Evolutionary conservation across 257 asterid species (phyloP), one percentile per base, ranked within the genome.

Genomic region (Orobanche coerulescens): DNA sequence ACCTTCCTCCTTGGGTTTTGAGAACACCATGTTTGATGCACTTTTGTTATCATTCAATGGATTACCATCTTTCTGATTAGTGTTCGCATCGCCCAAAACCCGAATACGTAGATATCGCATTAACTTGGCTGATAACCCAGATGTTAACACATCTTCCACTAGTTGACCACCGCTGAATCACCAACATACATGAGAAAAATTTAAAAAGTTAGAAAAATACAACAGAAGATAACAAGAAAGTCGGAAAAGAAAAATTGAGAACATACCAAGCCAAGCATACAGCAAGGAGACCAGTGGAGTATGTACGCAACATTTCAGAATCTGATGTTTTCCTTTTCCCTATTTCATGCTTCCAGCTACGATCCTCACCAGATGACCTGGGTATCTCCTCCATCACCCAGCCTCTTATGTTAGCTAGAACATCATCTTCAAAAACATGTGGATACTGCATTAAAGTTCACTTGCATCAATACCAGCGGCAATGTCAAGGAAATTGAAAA

Each of bases 221-320:
- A 43, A 26, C 47, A 36, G 37, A 51, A 23, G 43, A 53, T 39
- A 50, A 15, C 14, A 24, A 24, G 47, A 16, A 24, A 47, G 31
- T 3, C 16, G 37, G 1, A 58, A 64, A 62, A n/a, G 18, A 24
- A 10, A 49, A 50, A 34, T 52, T 51, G 57, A 51, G 61, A 59
- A 61, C 76, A 69, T 76, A 84, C 99, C 84, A 66, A 37, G 84
- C 72, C 78, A 93, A 78, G 77, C 94, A 86, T 62, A 83, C 84
- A 65, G 96, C 99, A 76, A 93, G 95, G 75, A 93, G 92, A 53
- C 90, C 99, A 58, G 88, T 83, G 50, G 95, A 84, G 67, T 82
- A 93, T 16, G 96, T 75, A 42, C 80, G 84, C 71, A 93, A 65
- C 88, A 93, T 86, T 77, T 93, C 99, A 69, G 81, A 72, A 61